Evolutionary conservation across 106 monocot species (phyloP), one percentile per base, ranked within the genome.

Genomic region (Dioscorea zingiberensis): DNA sequence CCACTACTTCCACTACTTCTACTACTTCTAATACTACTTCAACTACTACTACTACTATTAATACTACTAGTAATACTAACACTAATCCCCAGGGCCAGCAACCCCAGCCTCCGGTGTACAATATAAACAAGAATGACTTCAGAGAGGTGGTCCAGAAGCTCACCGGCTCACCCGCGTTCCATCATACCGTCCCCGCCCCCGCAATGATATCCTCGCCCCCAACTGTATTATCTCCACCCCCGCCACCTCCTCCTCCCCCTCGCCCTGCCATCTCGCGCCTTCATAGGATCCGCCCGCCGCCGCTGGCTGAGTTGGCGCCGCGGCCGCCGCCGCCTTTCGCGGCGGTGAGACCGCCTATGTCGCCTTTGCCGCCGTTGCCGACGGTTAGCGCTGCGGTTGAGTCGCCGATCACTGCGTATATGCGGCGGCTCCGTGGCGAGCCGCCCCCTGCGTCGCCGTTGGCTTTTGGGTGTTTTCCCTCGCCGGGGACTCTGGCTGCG

Each of bases 81-180:
- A 27, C 59, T 21, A 25, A 0, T 7, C 27, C 21, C 48, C 14
- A 4, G 48, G 2, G 27, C 28, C 19, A 7, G 13, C 62, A 30
- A 26, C 62, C 55, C 12, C 76, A 76, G 47, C 64, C 77, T 47
- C 71, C 57, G 58, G 71, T 71, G 2, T 71, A 77, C 28, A 71
- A 65, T 64, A 71, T 71, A 47, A 66, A 71, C 66, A 77, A 71
- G 59, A 66, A 60, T 55, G 77, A 77, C 24, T 77, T 77, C 59
- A 48, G 77, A 3, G 64, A 60, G 24, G 58, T 77, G 11, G 77
- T 77, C 18, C 77, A 77, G 44, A 47, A 59, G 51, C 77, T 77
- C 30, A 77, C 77, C 18, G 76, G 76, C 1, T 56, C 69, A 14
- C 65, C 65, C 6, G 55, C 49, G 13, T 59, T 25, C 15, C 19